Conservation (phyloP, 768 basidiomycete genomes). For the Lyophyllum atratum region DNA sequence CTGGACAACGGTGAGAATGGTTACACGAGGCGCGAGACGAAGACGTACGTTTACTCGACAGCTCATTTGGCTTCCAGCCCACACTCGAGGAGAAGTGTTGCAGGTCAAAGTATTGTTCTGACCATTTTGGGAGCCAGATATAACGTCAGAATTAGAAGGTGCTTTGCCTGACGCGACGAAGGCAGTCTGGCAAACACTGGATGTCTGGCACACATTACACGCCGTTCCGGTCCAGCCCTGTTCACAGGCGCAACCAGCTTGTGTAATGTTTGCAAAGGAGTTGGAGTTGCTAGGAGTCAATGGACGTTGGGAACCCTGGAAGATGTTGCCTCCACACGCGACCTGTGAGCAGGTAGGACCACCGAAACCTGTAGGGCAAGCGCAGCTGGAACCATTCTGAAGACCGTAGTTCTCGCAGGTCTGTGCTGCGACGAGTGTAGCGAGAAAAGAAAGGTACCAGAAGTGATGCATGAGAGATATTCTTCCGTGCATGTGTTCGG, state of each 20-base stretch:
- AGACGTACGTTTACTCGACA: conserved; percentile 78
- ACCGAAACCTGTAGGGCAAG: conserved; percentile 83
- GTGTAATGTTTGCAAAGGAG: conserved; percentile 63
- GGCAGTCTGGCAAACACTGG: conserved; percentile 69
- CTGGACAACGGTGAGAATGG: conserved; percentile 35
- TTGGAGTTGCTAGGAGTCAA: conserved; percentile 40
- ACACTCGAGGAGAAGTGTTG: conserved; percentile 69
- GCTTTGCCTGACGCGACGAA: conserved; percentile 45
- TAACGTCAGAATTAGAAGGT: conserved; percentile 29
- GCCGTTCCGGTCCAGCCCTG: conserved; percentile 76
- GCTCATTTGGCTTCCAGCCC: conserved; percentile 79
- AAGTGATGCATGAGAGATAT: conserved; percentile 9
- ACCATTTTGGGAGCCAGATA: conserved; percentile 28
- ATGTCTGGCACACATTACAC: conserved; percentile 77
- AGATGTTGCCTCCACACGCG: conserved; percentile 81
- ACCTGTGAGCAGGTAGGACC: conserved; percentile 68
- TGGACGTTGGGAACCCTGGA: conserved; percentile 64
- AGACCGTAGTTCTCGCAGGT: conserved; percentile 74
- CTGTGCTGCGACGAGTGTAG: conserved; percentile 31
- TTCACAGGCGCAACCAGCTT: conserved; percentile 68
- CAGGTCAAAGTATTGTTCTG: conserved; percentile 74
- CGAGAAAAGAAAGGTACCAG: conserved; percentile 21
- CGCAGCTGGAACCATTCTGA: conserved; percentile 57
- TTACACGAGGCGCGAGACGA: too few relatives aligned
- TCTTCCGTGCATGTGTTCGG: too few relatives aligned